These are phyloP conservation scores for Favolaschia claudopus DNA, from an alignment of 768 basidiomycete genomes.

Conservation along the genomic window DNA sequence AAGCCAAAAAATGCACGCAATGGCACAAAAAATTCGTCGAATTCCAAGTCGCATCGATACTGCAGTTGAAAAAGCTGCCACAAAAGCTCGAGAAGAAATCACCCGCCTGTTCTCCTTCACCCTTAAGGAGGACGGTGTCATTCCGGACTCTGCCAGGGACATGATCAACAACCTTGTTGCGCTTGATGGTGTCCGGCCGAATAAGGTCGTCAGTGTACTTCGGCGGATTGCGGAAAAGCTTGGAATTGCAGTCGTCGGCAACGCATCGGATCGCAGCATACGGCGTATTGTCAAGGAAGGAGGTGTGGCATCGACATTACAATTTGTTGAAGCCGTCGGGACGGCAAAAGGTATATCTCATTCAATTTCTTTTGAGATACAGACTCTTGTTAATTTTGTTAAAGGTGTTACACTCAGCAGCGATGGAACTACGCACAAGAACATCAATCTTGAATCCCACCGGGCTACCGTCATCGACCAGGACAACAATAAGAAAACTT, in stretches of 20 bases:
- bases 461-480: constrained; percentile 7
- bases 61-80: background rate
- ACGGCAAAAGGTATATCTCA: background rate
- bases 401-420: constrained; percentile 21
- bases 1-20: background rate
- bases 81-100: background rate
- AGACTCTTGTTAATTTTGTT: no score
- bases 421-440: constrained; percentile 27
- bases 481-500: background rate
- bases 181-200: constrained; percentile 4
- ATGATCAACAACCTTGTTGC: constrained; percentile 12
- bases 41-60: background rate
- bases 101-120: background rate
- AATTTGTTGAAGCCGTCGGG: background rate
- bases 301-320: background rate
- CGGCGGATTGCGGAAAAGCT: constrained; percentile 1
- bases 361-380: background rate
- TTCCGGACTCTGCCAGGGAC: constrained; percentile 1
- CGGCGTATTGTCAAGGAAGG: constrained; percentile 7
- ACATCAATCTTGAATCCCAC: constrained; percentile 22
- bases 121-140: constrained; percentile 11
- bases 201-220: background rate
- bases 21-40: background rate
- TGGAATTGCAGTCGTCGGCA: background rate
- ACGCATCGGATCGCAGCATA: background rate